Conservation (phyloP, 2,329 filamentous ascomycete genomes). For the Alternaria consortialis region DNA sequence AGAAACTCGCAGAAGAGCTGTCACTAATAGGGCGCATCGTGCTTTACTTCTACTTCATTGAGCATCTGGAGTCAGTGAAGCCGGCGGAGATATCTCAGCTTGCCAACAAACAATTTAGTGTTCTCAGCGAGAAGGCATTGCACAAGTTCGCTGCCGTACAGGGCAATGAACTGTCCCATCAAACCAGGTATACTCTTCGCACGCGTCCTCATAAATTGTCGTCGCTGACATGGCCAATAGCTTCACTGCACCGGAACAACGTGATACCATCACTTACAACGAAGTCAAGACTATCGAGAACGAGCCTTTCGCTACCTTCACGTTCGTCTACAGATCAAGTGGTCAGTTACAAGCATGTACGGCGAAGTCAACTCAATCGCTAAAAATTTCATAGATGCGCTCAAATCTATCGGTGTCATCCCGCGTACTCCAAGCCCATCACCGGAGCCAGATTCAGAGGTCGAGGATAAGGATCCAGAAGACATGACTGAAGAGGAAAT, state of each 20-base stretch:
- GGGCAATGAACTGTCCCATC: neutral
- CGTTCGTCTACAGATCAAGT: neutral
- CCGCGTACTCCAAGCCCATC: neutral
- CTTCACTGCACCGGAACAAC: neutral
- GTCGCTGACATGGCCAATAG: neutral
- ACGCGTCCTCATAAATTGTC: neutral
- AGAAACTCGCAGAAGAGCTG: neutral
- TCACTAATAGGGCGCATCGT: neutral
- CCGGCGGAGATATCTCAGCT: neutral
- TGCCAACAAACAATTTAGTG: neutral
- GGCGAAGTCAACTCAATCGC: neutral
- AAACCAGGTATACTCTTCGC: neutral
- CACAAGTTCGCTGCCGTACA: neutral
- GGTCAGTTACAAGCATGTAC: neutral
- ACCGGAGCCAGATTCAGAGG: neutral
- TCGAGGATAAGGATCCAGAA: neutral
- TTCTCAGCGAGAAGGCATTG: neutral
- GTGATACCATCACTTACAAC: neutral
- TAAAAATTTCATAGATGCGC: neutral
- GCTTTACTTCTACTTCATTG: conserved; percentile 10
- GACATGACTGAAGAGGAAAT: neutral
- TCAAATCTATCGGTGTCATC: neutral
- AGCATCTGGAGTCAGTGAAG: neutral
- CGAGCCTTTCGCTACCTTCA: neutral
- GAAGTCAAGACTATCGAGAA: neutral